Percentiles rank a stretch among this genome's conserved stretches.
These are phyloP conservation scores for Tricholoma hemisulphureum DNA, from an alignment of 768 basidiomycete species.

Conservation along the genomic window DNA sequence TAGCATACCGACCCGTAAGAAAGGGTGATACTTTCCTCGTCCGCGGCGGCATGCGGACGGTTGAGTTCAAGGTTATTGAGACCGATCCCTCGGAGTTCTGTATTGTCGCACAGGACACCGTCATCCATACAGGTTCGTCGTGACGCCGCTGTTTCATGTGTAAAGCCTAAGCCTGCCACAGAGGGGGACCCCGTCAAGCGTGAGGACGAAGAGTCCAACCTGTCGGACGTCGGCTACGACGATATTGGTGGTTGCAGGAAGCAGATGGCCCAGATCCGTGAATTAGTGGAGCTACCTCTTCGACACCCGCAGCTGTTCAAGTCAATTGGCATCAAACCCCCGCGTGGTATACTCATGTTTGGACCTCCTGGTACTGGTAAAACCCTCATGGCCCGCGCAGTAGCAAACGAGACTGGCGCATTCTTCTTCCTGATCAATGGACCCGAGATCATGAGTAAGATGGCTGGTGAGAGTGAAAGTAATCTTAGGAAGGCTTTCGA, in stretches of 20 bases:
- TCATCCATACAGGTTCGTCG: constrained; percentile 80
- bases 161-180: constrained; percentile 26
- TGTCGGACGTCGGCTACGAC: constrained; percentile 97
- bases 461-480: constrained; percentile 98
- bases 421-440: constrained; percentile 99
- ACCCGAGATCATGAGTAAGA: constrained; percentile 99
- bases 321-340: constrained; percentile 99
- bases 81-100: constrained; percentile 98
- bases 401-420: constrained; percentile 98
- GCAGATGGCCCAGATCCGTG: constrained; percentile 99
- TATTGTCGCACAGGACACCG: constrained; percentile 98
- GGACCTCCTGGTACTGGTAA: constrained; percentile 99
- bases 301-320: constrained; percentile 99
- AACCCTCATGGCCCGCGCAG: constrained; percentile 98
- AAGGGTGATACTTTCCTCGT: constrained; percentile 99
- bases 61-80: constrained; percentile 99
- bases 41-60: constrained; percentile 96
- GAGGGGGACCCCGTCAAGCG: constrained; percentile 99
- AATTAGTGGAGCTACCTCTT: constrained; percentile 95
- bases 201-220: constrained; percentile 96
- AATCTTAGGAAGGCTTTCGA: constrained; percentile 98
- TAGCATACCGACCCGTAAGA: constrained; percentile 91
- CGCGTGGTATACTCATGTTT: constrained; percentile 97
- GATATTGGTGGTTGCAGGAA: constrained; percentile 99
- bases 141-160: not conserved